Base-by-base conservation (phyloP, 305 asterid species). In the Rubia peregrina region DNA sequence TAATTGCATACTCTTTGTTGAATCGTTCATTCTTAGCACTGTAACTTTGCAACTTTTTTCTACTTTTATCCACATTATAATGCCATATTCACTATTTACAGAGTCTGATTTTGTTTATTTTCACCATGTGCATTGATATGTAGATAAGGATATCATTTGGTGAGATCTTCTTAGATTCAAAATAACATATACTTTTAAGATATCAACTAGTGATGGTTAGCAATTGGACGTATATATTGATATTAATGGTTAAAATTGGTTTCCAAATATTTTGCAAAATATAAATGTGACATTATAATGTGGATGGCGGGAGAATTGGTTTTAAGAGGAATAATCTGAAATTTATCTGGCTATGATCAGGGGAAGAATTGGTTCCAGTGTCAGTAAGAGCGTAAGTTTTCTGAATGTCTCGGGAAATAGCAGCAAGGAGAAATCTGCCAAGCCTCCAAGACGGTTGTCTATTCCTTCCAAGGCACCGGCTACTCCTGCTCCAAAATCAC, bases 381-480 rank as follows among this genome's bases (percentile, higher is more conserved):
- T 90, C 67, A 85, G 96, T 57, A 89, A 85, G 87, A 90, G 97
- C 75, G 87, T 89, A 61, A 46, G 85, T 63, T 87, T 85, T 80
- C 91, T 93, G 76, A 91, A 90, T 80, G 77, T 89, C 70, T 88
- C 96, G 7, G 53, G 53, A 22, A 65, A 65, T 6, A 65, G 53
- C 21, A 80, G 84, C 56, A 89, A 90, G 78, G 95, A 87, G 66
- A 85, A 85, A 80, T 75, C 94, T 63, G 87, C 85, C 62, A 90
- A 86, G 81, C 97, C 97, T 26, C 96, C 97, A 12, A 84, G 97
- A 77, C 81, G 98, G 63, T 83, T 89, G 79, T 93, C 98, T 33
- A 86, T 86, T 75, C 94, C 96, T 63, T 43, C 88, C 55, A 93
- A 93, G 84, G 73, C 97, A 38, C 80, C 80, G 76, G 80, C 83